phyloP scores from a whole-genome alignment of 352 stramenopile genomes.

The Globisporangium nodosum region DNA sequence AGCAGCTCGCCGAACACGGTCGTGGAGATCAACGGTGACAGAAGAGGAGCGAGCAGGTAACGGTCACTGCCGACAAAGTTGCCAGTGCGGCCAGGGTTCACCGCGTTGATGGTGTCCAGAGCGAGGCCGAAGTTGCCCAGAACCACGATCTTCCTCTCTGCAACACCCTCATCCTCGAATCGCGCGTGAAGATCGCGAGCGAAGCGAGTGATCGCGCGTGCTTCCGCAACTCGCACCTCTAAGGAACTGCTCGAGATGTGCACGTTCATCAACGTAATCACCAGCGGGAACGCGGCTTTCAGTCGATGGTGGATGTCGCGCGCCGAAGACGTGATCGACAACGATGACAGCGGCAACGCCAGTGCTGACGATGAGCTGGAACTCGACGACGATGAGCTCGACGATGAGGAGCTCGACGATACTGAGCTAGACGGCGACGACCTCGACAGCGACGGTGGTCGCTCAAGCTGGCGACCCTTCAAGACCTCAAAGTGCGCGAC shows the following conservation, averaged over 20 bases:
- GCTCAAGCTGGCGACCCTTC: neutral
- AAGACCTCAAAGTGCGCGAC: conserved; percentile 33
- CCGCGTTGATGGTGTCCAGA: conserved; percentile 31
- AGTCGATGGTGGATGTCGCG: neutral
- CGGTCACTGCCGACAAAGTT: too few relatives aligned
- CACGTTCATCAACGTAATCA: conserved; percentile 44
- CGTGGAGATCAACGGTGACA: conserved; percentile 29
- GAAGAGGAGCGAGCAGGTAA: conserved; percentile 21
- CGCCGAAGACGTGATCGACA: neutral
- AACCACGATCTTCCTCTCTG: conserved; percentile 29
- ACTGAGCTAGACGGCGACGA: too few relatives aligned
- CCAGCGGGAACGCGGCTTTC: conserved; percentile 12
- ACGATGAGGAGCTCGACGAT: neutral
- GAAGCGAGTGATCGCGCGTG: conserved; percentile 31
- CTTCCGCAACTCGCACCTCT: conserved; percentile 21
- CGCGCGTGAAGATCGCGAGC: conserved; percentile 13
- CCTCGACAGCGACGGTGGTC: neutral
- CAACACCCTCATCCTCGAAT: conserved; percentile 4
- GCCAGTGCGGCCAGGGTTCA: conserved; percentile 14
- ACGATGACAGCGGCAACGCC: neutral
- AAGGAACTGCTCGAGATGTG: conserved; percentile 41
- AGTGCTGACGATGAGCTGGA: too few relatives aligned
- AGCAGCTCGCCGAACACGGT: conserved; percentile 57
- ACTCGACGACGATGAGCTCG: neutral
- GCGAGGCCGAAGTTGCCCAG: conserved; percentile 68